A percentile compares a stretch with the other conserved stretches of the same genome.
These are phyloP conservation scores for Rhodomyrtus tomentosa DNA, from an alignment of 345 rosid species.

Conservation along the genomic window DNA sequence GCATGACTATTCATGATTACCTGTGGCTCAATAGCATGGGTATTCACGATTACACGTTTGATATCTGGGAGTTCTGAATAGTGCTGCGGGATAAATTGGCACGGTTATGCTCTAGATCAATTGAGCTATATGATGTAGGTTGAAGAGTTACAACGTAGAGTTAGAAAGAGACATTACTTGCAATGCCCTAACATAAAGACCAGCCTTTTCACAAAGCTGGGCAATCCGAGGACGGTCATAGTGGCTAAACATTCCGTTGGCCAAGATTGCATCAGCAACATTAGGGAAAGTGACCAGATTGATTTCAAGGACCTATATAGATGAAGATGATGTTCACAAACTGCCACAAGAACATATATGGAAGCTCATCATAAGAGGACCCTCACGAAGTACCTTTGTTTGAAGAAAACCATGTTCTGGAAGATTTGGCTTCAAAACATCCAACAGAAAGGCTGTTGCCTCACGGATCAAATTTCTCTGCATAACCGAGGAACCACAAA, in stretches of 20 bases:
- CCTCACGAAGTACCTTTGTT: conserved; percentile 48
- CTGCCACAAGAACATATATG: not conserved
- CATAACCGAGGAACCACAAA: not conserved
- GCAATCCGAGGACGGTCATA: conserved; percentile 96
- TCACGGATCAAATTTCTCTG: conserved; percentile 98
- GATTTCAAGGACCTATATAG: conserved; percentile 82
- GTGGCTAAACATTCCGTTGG: conserved; percentile 96
- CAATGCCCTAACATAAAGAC: conserved; percentile 82
- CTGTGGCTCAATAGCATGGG: conserved; percentile 99
- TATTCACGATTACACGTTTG: conserved; percentile 97
- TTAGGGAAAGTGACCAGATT: conserved; percentile 96
- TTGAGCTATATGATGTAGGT: not conserved
- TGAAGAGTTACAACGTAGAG: not conserved
- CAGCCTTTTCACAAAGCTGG: conserved; percentile 99
- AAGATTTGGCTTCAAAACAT: conserved; percentile 92
- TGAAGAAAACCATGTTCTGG: conserved; percentile 92
- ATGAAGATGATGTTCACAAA: conserved; percentile 2
- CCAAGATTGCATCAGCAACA: conserved; percentile 97
- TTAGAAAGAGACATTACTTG: conserved; percentile 39
- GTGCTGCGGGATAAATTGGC: conserved; percentile 52
- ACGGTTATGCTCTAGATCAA: not conserved
- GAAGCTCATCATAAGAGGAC: not conserved
- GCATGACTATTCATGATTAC: conserved; percentile 21
- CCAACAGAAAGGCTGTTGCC: conserved; percentile 94
- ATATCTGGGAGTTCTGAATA: conserved; percentile 92